phyloP scores from a whole-genome alignment of 2,329 filamentous ascomycete species.

The Didymella keratinophila region DNA sequence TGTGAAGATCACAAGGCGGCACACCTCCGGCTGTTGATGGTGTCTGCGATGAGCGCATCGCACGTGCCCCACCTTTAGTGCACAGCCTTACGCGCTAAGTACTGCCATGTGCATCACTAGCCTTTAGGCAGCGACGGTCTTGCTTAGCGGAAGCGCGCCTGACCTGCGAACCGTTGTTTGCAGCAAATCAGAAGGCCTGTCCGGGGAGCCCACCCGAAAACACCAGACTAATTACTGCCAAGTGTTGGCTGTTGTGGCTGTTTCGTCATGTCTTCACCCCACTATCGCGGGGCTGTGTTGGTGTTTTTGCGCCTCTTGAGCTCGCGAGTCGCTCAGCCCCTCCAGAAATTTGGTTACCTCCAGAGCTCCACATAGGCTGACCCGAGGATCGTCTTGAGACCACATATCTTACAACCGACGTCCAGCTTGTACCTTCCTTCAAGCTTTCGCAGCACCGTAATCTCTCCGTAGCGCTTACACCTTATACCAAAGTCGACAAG shows the following conservation, averaged over 20 bases:
- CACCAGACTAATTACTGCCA: background rate
- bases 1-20: no score
- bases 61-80: no score
- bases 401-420: constrained; percentile 5
- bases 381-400: constrained; percentile 1
- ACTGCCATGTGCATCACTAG: no score
- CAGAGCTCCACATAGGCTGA: constrained; percentile 1
- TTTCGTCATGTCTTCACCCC: constrained; percentile 17
- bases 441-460: background rate
- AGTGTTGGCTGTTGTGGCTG: constrained; percentile 8
- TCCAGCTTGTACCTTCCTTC: constrained; percentile 1
- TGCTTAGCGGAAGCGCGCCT: constrained; percentile 10
- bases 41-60: no score
- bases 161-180: constrained; percentile 12
- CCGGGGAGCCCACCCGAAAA: constrained; percentile 5
- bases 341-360: background rate
- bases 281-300: constrained; percentile 19
- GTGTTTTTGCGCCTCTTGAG: background rate
- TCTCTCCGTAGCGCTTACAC: constrained; percentile 16
- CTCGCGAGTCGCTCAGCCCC: constrained; percentile 5
- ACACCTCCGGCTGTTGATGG: no score
- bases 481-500: background rate
- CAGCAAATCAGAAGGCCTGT: constrained; percentile 1
- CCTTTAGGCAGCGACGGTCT: no score
- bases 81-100: constrained; percentile 16